Evolutionary conservation across 768 basidiomycete species (phyloP).

Genomic region (Phylloporus arenicola): DNA sequence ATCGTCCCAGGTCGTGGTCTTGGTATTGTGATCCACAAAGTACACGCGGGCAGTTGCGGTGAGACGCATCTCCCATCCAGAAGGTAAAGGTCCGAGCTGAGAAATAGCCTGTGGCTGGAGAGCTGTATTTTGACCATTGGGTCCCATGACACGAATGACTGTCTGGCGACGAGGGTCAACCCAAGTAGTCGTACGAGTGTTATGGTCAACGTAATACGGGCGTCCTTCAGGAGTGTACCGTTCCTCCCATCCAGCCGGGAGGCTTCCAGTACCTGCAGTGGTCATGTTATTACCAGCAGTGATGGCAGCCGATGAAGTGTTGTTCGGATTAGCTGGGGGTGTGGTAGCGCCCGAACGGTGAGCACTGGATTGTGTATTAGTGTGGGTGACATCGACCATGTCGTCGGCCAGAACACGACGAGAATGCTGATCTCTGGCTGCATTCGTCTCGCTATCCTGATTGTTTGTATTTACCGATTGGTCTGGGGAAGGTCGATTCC

Average conservation of each 20-base stretch:
- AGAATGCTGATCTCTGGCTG: constrained; percentile 81
- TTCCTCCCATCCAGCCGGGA: constrained; percentile 99
- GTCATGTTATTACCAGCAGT: constrained; percentile 49
- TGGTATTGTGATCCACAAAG: constrained; percentile 99
- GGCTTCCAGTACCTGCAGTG: constrained; percentile 74
- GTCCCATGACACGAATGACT: constrained; percentile 94
- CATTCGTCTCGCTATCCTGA: constrained; percentile 76
- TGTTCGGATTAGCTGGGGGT: constrained; percentile 25
- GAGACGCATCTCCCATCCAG: constrained; percentile 99
- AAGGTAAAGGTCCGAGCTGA: constrained; percentile 93
- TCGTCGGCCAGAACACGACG: constrained; percentile 82
- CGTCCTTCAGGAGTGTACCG: constrained; percentile 97
- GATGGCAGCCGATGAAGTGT: constrained; percentile 42
- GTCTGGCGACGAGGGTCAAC: constrained; percentile 97
- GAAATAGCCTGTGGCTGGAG: constrained; percentile 94
- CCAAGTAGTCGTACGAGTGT: constrained; percentile 99
- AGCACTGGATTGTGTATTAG: constrained; percentile 34
- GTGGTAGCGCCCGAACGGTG: constrained; percentile 37
- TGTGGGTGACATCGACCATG: constrained; percentile 67
- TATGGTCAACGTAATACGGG: constrained; percentile 99
- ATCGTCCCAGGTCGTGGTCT: constrained; percentile 99
- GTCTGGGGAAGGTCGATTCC: constrained; percentile 86
- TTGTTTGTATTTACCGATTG: constrained; percentile 65
- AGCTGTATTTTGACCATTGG: constrained; percentile 80
- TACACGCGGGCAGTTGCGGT: constrained; percentile 97